Evolutionary conservation across 2,329 filamentous ascomycete genomes (phyloP), one percentile per base, ranked within the genome.

Genomic region (Chaetomiaceae sp.): DNA sequence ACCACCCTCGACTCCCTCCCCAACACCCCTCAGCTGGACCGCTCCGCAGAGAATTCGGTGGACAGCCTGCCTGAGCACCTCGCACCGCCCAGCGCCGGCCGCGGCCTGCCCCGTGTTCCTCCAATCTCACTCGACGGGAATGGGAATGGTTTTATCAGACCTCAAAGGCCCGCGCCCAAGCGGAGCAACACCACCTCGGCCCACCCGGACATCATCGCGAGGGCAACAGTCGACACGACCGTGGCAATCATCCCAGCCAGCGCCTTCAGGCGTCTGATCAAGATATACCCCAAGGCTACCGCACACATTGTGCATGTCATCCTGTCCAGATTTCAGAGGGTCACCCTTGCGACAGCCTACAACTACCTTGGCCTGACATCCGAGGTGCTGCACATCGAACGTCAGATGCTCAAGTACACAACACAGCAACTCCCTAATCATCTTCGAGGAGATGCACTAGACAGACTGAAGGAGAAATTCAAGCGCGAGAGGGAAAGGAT

Each of bases 251-350:
- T 99, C 53, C 95, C 95, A 1, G 94, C 94, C 1, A 96, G 90
- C 66, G 95, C 94, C 3, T 99, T 99, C 64, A 84, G 90, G 48
- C 85, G 95, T 8, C 75, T 99, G 48, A 99, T 95, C 46, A 84
- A 89, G 65, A 86, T 96, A 21, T 99, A 97, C 63, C 94, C 94
- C 9, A 95, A 95, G 72, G 91, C 95, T 9, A 96, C 94, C 2
- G 87, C 94, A 1, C 95, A 99, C 65, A 97, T 99, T 58, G 90
- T 99, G 5, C 94, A 99, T 66, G 92, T 99, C 41, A 99, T 99
- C 56, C 73, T 99, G 29, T 96, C 95, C 2, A 82, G 95, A 44
- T 85, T 99, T 47, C 92, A 99, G 67, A 79, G 95, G 61, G 95
- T 99, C 2, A 99, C 94, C 0, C 82, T 99, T 48, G 88, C 91